phyloP scores from a whole-genome alignment of 345 rosid genomes.

The Psidium friedrichsthalianum region DNA sequence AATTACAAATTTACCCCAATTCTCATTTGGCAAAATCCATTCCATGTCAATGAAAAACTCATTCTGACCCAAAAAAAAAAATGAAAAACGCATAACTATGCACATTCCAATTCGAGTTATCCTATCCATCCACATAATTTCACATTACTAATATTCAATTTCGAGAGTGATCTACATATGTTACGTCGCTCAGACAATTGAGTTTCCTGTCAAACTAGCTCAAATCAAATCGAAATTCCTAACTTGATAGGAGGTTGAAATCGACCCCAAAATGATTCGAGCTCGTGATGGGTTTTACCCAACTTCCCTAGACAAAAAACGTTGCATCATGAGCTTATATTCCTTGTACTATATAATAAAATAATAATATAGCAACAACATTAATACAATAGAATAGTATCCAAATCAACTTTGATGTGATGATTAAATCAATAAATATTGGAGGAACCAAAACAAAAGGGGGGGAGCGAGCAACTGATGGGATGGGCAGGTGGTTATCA shows the following conservation, averaged over 20 bases:
- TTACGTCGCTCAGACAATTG: background rate
- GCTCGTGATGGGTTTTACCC: background rate
- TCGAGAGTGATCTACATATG: background rate
- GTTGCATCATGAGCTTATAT: background rate
- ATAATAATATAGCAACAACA: background rate
- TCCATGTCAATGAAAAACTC: background rate
- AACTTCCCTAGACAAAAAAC: background rate
- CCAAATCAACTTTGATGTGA: background rate
- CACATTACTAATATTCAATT: background rate
- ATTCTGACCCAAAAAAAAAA: no score
- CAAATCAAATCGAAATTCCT: background rate
- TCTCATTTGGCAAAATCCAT: background rate
- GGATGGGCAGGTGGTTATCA: background rate
- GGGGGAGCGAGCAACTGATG: background rate
- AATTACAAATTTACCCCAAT: background rate
- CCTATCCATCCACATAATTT: background rate
- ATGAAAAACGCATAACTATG: background rate
- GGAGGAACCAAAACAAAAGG: background rate
- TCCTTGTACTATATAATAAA: background rate
- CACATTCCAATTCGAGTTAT: background rate
- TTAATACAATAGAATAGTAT: background rate
- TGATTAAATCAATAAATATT: background rate
- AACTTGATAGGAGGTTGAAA: background rate
- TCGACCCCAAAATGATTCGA: background rate
- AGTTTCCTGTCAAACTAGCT: background rate